Percentiles rank a stretch among this genome's conserved stretches.
Evolutionary conservation across 2,329 filamentous ascomycete species (phyloP).

Genomic region (Cladosporium velox): DNA sequence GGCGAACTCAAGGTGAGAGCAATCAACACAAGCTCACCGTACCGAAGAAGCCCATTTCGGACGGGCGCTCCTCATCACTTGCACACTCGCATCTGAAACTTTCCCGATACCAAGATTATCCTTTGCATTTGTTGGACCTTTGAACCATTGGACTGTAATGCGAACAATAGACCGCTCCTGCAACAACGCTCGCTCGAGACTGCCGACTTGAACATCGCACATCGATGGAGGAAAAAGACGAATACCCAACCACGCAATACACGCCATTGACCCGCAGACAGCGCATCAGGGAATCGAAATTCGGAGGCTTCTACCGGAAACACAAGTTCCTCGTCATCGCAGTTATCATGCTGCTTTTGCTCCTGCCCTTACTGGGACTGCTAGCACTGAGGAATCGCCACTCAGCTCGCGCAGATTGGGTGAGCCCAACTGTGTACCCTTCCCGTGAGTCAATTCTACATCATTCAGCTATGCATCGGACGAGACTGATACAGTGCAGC

Average conservation of each 20-base stretch:
- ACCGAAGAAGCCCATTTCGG: neutral
- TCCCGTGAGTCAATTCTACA: conserved; percentile 26
- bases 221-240: conserved; percentile 20
- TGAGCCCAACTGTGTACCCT: conserved; percentile 34
- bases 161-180: conserved; percentile 3
- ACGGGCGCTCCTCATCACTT: neutral
- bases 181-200: neutral
- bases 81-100: neutral
- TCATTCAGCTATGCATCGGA: neutral
- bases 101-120: neutral
- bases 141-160: conserved; percentile 2
- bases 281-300: conserved; percentile 18
- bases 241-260: conserved; percentile 4
- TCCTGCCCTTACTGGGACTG: conserved; percentile 35
- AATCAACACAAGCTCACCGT: neutral
- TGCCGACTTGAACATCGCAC: conserved; percentile 5
- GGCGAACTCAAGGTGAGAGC: neutral
- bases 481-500: conserved; percentile 23
- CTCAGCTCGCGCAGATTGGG: conserved; percentile 30
- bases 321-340: conserved; percentile 31
- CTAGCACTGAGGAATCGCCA: conserved; percentile 31
- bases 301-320: conserved; percentile 26
- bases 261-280: conserved; percentile 1
- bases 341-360: conserved; percentile 28
- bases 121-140: neutral